Evolutionary conservation across 306 rosid genomes (phyloP).

Genomic region (Malus domestica): DNA sequence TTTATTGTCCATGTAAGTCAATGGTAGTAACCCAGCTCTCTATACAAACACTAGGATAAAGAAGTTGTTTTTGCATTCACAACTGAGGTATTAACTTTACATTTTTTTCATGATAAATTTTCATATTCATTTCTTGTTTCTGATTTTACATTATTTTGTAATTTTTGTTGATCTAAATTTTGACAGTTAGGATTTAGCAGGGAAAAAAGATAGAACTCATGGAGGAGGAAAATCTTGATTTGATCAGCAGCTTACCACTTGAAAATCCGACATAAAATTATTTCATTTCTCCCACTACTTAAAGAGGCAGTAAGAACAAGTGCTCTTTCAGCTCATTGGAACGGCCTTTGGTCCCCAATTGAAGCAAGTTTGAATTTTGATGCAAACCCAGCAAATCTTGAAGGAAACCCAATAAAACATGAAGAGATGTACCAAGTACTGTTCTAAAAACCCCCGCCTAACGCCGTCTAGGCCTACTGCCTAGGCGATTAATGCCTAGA

Average conservation of each 20-base stretch:
- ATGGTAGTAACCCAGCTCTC: too few species aligned
- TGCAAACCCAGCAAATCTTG: neutral
- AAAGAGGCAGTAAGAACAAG: slow-evolving; percentile 19
- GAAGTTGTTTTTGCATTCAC: too few species aligned
- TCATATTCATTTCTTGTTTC: neutral
- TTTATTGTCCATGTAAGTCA: too few species aligned
- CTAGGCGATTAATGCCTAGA: too few species aligned
- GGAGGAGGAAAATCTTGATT: slow-evolving; percentile 13
- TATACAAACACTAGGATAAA: too few species aligned
- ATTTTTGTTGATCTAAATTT: neutral
- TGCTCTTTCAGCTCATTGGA: slow-evolving; percentile 17
- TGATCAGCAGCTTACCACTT: slow-evolving; percentile 12
- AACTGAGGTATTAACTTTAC: neutral
- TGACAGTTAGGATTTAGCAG: neutral
- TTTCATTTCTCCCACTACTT: slow-evolving; percentile 17
- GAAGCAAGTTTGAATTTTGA: slow-evolving; percentile 2
- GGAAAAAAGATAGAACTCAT: neutral
- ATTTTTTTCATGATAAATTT: neutral
- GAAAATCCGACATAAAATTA: neutral
- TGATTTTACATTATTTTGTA: neutral
- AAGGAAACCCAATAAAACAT: neutral
- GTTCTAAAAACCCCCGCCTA: too few species aligned
- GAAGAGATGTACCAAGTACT: neutral
- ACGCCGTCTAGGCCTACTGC: too few species aligned
- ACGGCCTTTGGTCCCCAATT: slow-evolving; percentile 10